phyloP scores from a whole-genome alignment of 192 early-diverging fungal genomes.

The Coemansia reversa region DNA sequence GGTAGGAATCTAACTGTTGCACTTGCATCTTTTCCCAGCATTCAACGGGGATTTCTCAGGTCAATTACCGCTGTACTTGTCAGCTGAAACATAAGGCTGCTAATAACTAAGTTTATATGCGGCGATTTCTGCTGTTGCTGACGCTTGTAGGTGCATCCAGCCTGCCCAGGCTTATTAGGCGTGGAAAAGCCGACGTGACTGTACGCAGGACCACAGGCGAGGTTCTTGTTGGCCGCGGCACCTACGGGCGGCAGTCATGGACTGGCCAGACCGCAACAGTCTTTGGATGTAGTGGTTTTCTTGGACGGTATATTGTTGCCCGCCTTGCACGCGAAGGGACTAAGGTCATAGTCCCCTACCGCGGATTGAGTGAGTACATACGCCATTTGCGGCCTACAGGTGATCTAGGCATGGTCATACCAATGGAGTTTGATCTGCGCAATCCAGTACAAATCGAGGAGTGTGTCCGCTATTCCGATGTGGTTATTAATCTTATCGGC shows the following conservation, averaged over 20 bases:
- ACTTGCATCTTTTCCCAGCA: not conserved
- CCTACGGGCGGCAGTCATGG: slow-evolving; percentile 74
- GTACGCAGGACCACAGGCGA: slow-evolving; percentile 51
- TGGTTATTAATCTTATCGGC: slow-evolving; percentile 94
- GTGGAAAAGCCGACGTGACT: slow-evolving; percentile 50
- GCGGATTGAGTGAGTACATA: slow-evolving; percentile 78
- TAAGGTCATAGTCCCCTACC: slow-evolving; percentile 86
- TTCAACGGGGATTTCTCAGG: not conserved
- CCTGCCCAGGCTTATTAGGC: slow-evolving; percentile 34
- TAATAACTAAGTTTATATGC: not conserved
- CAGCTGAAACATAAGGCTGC: not conserved
- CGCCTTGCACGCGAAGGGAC: slow-evolving; percentile 90
- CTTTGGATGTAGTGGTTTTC: slow-evolving; percentile 94
- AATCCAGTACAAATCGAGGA: slow-evolving; percentile 82
- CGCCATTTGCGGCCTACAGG: slow-evolving; percentile 90
- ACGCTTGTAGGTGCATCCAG: slow-evolving; percentile 23
- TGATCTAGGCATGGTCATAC: slow-evolving; percentile 92
- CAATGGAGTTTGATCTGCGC: slow-evolving; percentile 86
- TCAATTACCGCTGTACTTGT: not conserved
- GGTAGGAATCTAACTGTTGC: slow-evolving; percentile 8
- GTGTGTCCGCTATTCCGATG: slow-evolving; percentile 88
- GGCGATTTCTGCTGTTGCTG: not conserved
- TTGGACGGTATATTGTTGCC: slow-evolving; percentile 91
- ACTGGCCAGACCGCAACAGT: slow-evolving; percentile 91
- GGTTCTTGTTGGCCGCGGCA: slow-evolving; percentile 59